Conservation (phyloP, 176 grass and related monocot genomes). For the Oryza meridionalis region DNA sequence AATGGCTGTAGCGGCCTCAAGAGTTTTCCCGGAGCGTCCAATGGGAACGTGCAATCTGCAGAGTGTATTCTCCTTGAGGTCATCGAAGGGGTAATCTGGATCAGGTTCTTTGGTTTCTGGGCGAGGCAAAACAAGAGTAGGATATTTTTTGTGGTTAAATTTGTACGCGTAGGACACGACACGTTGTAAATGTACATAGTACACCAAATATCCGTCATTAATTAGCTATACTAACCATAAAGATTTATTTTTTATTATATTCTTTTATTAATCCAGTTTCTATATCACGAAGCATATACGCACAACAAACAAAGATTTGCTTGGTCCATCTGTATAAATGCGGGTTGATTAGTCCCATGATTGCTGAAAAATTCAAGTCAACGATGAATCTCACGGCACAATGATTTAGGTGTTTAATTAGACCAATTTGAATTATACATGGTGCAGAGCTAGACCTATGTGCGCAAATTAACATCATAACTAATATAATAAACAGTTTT, state of each 20-base stretch:
- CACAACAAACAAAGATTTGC: not conserved
- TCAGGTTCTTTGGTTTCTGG: too few relatives aligned
- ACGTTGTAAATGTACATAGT: not conserved
- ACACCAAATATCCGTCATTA: not conserved
- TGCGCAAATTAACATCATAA: not conserved
- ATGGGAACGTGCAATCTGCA: too few relatives aligned
- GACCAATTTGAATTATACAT: not conserved
- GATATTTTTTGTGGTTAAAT: constrained; percentile 16
- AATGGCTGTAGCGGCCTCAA: too few relatives aligned
- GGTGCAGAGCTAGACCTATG: too few relatives aligned
- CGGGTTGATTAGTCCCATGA: not conserved
- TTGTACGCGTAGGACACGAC: not conserved
- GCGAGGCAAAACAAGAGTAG: not conserved
- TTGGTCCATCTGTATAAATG: not conserved
- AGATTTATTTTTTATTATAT: not conserved
- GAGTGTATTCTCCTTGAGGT: too few relatives aligned
- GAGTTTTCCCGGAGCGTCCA: too few relatives aligned
- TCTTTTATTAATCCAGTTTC: too few relatives aligned
- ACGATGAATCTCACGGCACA: not conserved
- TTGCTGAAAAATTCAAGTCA: not conserved
- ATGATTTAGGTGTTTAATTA: not conserved
- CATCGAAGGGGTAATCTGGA: too few relatives aligned
- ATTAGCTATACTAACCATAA: not conserved
- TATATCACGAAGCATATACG: too few relatives aligned
- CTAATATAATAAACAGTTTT: not conserved